Evolutionary conservation across 257 asterid genomes (phyloP), one percentile per base, ranked within the genome.

Genomic region (Paraleonurus japonicus): DNA sequence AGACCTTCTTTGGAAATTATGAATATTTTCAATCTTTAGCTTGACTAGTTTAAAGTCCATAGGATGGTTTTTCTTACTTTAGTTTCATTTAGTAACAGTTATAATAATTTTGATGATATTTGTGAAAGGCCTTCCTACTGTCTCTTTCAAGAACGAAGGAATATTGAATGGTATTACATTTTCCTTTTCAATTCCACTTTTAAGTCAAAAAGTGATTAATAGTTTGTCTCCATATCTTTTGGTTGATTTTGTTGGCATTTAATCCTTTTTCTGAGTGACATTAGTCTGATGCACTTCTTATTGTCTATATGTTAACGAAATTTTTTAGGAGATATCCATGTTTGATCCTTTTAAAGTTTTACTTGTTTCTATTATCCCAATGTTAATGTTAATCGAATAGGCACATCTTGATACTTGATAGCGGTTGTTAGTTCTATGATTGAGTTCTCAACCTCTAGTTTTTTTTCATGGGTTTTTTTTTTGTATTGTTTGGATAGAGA

Each of bases 1-100:
- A 86, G 98, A 64, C 41, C 30, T 74, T 47, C 47, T 10, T 26
- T 50, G 45, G 37, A 63, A 76, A 32, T 66, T 11, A 67, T 19
- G 51, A 37, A 1, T 53, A 6, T 70, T 20, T 35, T 26, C 60
- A 39, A 30, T 33, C 39, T 30, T 33, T 62, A 26, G 15, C 7
- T 50, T 41, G 68, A 60, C 17, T 50, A 17, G 24, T 48, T 35
- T 23, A 15, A 47, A 74, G 32, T 43, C 30, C 23, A 51, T 16
- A 51, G 7, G 7, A 28, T 76, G 66, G 28, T 66, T 35, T 30
- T 15, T 57, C 37, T 66, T 70, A 20, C 12, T 27, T 22, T 48
- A 8, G 43, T 53, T 48, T 28, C 15, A 26, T 58, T 16, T 30
- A 28, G 72, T 55, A 57, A 26, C 30, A 35, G 7, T 13, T 43